Percentiles rank a stretch among this genome's conserved stretches.
Conservation (phyloP, 768 basidiomycete genomes). For the Calocera cornea region DNA sequence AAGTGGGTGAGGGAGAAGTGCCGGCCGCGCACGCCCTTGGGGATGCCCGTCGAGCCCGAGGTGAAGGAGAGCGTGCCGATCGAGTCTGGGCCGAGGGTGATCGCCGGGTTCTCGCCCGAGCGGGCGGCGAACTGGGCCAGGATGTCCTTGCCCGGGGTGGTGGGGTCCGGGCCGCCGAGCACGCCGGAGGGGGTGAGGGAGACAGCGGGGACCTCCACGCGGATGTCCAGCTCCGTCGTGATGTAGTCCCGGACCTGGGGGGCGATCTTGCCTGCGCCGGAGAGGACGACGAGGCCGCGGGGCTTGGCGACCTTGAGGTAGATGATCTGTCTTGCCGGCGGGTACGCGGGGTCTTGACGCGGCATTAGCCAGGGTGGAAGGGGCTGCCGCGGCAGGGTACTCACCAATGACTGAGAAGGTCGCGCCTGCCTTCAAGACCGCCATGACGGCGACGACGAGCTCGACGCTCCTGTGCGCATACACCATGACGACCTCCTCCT, state of each 20-base stretch:
- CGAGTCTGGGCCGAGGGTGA: conserved; percentile 87
- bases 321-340: conserved; percentile 78
- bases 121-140: conserved; percentile 38
- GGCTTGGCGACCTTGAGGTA: conserved; percentile 90
- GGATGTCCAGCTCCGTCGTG: conserved; percentile 60
- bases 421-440: conserved; percentile 86
- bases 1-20: conserved; percentile 97
- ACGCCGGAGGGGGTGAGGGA: conserved; percentile 58
- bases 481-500: conserved; percentile 95
- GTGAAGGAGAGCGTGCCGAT: conserved; percentile 92
- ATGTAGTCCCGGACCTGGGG: conserved; percentile 77
- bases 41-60: conserved; percentile 92
- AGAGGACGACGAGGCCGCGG: conserved; percentile 77
- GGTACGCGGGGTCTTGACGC: conserved; percentile 81
- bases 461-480: conserved; percentile 95
- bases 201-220: conserved; percentile 81
- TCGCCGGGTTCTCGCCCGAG: conserved; percentile 58
- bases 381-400: conserved; percentile 17
- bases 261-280: conserved; percentile 72
- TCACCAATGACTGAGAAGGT: conserved; percentile 93
- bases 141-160: conserved; percentile 37
- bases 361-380: background rate
- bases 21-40: conserved; percentile 91
- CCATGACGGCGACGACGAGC: conserved; percentile 93
- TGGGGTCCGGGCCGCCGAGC: conserved; percentile 41